Evolutionary conservation across 1,139 yeast genomes (phyloP).

Genomic region (Spencermartinsiella ligniputridi): DNA sequence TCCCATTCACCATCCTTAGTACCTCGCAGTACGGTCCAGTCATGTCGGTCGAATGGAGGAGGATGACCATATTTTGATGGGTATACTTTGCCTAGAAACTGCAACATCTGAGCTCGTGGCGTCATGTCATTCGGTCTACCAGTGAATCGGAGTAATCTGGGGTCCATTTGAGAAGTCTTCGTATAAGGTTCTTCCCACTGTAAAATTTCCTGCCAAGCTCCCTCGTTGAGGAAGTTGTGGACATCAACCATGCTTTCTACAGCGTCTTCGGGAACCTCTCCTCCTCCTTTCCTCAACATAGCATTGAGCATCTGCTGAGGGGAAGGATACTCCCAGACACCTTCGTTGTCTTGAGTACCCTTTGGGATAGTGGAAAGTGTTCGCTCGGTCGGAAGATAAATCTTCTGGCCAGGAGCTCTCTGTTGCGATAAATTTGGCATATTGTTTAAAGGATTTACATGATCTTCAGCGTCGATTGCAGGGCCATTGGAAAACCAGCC

Average conservation of each 20-base stretch:
- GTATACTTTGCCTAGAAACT: slow-evolving; percentile 60
- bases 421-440: slow-evolving; percentile 76
- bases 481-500: slow-evolving; percentile 7
- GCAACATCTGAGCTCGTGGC: slow-evolving; percentile 79
- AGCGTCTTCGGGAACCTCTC: slow-evolving; percentile 86
- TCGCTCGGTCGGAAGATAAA: slow-evolving; percentile 75
- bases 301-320: slow-evolving; percentile 99
- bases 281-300: slow-evolving; percentile 90
- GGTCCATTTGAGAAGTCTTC: slow-evolving; percentile 49
- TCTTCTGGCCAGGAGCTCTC: slow-evolving; percentile 74
- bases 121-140: slow-evolving; percentile 86
- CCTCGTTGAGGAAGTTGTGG: slow-evolving; percentile 93
- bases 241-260: slow-evolving; percentile 97
- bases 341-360: slow-evolving; percentile 60
- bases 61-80: slow-evolving; percentile 70
- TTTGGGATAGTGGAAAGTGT: slow-evolving; percentile 83
- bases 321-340: slow-evolving; percentile 97
- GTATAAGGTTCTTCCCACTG: slow-evolving; percentile 79
- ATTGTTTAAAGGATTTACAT: slow-evolving; percentile 69
- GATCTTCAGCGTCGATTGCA: not conserved
- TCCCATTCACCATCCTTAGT: slow-evolving; percentile 46
- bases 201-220: slow-evolving; percentile 94
- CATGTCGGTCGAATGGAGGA: slow-evolving; percentile 97
- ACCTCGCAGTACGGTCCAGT: slow-evolving; percentile 88
- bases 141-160: slow-evolving; percentile 79